These are phyloP conservation scores for Suillus hirtellus DNA, from an alignment of 768 basidiomycete species.

Conservation along the genomic window DNA sequence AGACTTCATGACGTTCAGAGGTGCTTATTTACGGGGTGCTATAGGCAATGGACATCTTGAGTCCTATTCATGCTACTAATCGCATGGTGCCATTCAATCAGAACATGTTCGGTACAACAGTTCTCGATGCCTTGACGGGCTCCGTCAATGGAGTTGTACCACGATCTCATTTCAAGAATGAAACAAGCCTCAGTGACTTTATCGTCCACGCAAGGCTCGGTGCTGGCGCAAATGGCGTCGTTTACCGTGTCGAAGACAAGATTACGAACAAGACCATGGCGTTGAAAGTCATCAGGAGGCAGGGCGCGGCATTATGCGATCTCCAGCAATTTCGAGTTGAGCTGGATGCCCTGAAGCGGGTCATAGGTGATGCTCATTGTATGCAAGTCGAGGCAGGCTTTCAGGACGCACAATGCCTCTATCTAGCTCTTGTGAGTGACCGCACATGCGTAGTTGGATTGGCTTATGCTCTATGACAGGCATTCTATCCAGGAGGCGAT, in stretches of 20 bases:
- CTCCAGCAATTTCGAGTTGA: conserved; percentile 5
- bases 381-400: conserved; percentile 16
- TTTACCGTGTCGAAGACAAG: conserved; percentile 12
- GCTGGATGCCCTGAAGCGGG: conserved; percentile 11
- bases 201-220: conserved; percentile 3
- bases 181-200: conserved; percentile 7
- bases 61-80: conserved; percentile 1
- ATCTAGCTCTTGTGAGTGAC: conserved; percentile 15
- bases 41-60: conserved; percentile 7
- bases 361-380: conserved; percentile 10
- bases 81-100: not conserved
- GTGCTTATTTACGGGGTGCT: not conserved
- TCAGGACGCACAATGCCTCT: conserved; percentile 16
- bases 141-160: not conserved
- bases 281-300: conserved; percentile 16
- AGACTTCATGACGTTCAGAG: not conserved
- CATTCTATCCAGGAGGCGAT: conserved; percentile 14
- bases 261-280: conserved; percentile 10
- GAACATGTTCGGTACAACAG: not conserved
- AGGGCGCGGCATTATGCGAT: not conserved
- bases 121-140: not conserved
- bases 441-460: not conserved
- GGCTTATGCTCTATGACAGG: not conserved
- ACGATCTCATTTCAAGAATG: conserved; percentile 2
- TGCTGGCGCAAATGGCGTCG: conserved; percentile 11